Evolutionary conservation across 768 basidiomycete genomes (phyloP).

Genomic region (Boletus eberwhitei): DNA sequence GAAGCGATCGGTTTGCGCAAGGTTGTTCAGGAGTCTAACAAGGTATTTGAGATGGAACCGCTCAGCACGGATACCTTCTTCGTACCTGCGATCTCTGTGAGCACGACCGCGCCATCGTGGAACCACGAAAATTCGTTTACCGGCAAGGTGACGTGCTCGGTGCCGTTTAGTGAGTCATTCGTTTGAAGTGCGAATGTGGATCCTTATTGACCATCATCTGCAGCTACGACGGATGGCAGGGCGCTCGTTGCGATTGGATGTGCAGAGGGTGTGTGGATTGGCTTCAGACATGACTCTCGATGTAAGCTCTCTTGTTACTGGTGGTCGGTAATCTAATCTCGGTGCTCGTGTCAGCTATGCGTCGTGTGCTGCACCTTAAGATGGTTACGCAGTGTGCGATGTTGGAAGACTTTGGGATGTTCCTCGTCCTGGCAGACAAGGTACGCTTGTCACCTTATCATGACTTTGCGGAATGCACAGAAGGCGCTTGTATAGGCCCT

Average conservation of each 20-base stretch:
- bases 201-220: constrained; percentile 9
- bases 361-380: constrained; percentile 90
- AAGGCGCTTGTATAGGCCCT: constrained; percentile 49
- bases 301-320: constrained; percentile 42
- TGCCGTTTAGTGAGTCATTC: constrained; percentile 72
- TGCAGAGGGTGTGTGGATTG: constrained; percentile 95
- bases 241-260: constrained; percentile 91
- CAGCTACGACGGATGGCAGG: constrained; percentile 81
- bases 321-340: constrained; percentile 3
- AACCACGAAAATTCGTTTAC: constrained; percentile 67
- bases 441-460: constrained; percentile 30
- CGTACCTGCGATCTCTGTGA: constrained; percentile 60
- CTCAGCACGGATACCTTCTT: constrained; percentile 87
- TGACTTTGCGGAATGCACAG: background rate
- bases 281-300: constrained; percentile 81
- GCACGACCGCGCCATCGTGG: constrained; percentile 49
- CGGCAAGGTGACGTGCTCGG: constrained; percentile 91
- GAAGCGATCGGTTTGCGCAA: constrained; percentile 83
- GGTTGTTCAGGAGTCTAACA: constrained; percentile 89
- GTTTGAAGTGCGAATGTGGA: background rate
- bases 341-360: constrained; percentile 57
- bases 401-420: constrained; percentile 94
- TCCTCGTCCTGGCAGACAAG: constrained; percentile 93
- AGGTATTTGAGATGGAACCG: constrained; percentile 91
- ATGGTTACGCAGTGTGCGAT: constrained; percentile 95